These are phyloP conservation scores for Saccharomyces hybrid DNA, from an alignment of 1,139 yeast genomes.

Conservation along the genomic window DNA sequence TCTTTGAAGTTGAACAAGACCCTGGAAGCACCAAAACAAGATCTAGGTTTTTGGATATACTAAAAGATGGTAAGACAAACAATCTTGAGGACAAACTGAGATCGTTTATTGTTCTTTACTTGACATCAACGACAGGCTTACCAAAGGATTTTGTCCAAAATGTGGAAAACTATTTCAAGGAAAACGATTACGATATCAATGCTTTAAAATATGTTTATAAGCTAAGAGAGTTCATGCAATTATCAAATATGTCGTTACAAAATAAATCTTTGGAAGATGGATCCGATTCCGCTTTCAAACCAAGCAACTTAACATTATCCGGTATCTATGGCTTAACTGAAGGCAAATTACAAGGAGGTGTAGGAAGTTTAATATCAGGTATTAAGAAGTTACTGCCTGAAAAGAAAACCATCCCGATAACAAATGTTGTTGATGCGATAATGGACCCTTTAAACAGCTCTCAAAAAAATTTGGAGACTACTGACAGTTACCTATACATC, in stretches of 20 bases:
- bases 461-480: conserved; percentile 52
- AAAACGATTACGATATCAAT: conserved; percentile 53
- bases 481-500: conserved; percentile 84
- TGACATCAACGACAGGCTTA: conserved; percentile 43
- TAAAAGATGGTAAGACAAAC: conserved; percentile 36
- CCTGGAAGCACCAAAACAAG: conserved; percentile 54
- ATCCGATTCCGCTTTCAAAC: conserved; percentile 13
- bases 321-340: conserved; percentile 77
- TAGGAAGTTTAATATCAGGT: conserved; percentile 82
- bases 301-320: conserved; percentile 55
- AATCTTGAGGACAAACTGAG: conserved; percentile 75
- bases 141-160: conserved; percentile 55
- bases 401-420: conserved; percentile 78
- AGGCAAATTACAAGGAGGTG: conserved; percentile 68
- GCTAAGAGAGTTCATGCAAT: conserved; percentile 67
- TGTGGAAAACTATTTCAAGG: conserved; percentile 54
- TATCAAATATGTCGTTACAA: conserved; percentile 25
- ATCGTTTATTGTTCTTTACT: conserved; percentile 69
- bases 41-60: conserved; percentile 49
- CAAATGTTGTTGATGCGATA: conserved; percentile 82
- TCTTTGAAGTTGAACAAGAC: conserved; percentile 88
- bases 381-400: conserved; percentile 83
- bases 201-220: conserved; percentile 69
- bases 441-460: conserved; percentile 73
- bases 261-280: conserved; percentile 30